A percentile compares a stretch with the other conserved stretches of the same genome.
Conservation (phyloP, 805 yeast genomes). For the Saccharomycopsis oosterbeekiorum region DNA sequence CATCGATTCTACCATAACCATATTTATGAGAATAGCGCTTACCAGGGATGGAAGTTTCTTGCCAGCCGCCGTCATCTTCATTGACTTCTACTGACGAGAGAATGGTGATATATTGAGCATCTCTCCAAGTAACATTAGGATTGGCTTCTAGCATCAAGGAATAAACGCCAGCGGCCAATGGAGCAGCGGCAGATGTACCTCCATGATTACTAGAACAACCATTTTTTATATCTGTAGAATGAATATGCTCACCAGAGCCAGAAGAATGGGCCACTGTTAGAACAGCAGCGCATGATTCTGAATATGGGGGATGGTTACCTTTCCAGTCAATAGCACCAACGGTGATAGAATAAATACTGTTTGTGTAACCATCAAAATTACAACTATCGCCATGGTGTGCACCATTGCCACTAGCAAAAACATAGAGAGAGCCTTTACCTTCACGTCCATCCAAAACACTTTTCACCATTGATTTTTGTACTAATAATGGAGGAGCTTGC, state of each 20-base stretch:
- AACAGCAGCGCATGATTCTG: conserved; percentile 92
- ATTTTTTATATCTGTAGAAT: conserved; percentile 70
- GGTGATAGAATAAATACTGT: conserved; percentile 88
- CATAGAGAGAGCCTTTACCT: conserved; percentile 78
- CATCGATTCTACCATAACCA: conserved; percentile 91
- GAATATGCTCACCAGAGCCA: conserved; percentile 82
- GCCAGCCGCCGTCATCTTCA: conserved; percentile 63
- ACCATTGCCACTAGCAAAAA: conserved; percentile 96
- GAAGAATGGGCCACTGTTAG: conserved; percentile 89
- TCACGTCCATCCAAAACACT: conserved; percentile 77
- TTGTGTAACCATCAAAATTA: conserved; percentile 95
- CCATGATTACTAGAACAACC: conserved; percentile 73
- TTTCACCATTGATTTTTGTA: conserved; percentile 71
- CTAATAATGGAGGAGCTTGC: conserved; percentile 74
- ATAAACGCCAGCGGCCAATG: conserved; percentile 93
- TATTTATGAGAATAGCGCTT: conserved; percentile 71
- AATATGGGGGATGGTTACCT: conserved; percentile 79
- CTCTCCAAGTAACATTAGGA: conserved; percentile 91
- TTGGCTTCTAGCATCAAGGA: conserved; percentile 74
- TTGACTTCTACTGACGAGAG: conserved; percentile 61
- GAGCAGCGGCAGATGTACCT: conserved; percentile 98
- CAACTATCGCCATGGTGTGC: conserved; percentile 77
- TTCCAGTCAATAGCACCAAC: conserved; percentile 87
- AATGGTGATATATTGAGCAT: conserved; percentile 76
- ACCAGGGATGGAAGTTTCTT: conserved; percentile 48